Evolutionary conservation across 176 grass and related monocot species (phyloP).

Genomic region (Avena eriantha): DNA sequence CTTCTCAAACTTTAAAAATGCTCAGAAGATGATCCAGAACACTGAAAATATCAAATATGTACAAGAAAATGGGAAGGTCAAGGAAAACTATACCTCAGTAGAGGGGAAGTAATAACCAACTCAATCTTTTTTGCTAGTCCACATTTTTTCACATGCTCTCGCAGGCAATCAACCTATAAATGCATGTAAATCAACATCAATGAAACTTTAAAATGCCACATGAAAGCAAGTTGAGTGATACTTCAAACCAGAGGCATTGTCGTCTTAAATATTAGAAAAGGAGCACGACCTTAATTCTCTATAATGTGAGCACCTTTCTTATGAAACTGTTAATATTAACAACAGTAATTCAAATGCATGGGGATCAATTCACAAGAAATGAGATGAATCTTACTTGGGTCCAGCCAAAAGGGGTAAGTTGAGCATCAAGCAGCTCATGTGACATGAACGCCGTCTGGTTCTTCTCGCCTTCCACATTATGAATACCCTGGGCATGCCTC

Average conservation of each 20-base stretch:
- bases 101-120: constrained; percentile 77
- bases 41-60: not conserved
- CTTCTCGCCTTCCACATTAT: constrained; percentile 82
- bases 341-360: not conserved
- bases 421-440: constrained; percentile 62
- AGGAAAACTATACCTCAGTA: constrained; percentile 57
- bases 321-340: not conserved
- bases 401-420: constrained; percentile 64
- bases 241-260: not conserved
- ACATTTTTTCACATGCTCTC: constrained; percentile 59
- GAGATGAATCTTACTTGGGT: constrained; percentile 43
- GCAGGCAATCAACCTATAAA: constrained; percentile 64
- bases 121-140: constrained; percentile 69
- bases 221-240: not conserved
- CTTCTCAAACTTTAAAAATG: not conserved
- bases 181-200: not conserved
- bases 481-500: constrained; percentile 94
- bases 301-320: not conserved
- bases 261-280: not conserved
- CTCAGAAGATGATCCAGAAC: not conserved
- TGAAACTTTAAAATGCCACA: not conserved
- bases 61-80: not conserved
- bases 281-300: not conserved
- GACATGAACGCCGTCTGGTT: constrained; percentile 57
- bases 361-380: not conserved